phyloP scores from a whole-genome alignment of 768 basidiomycete species.

The Mycena galericulata region DNA sequence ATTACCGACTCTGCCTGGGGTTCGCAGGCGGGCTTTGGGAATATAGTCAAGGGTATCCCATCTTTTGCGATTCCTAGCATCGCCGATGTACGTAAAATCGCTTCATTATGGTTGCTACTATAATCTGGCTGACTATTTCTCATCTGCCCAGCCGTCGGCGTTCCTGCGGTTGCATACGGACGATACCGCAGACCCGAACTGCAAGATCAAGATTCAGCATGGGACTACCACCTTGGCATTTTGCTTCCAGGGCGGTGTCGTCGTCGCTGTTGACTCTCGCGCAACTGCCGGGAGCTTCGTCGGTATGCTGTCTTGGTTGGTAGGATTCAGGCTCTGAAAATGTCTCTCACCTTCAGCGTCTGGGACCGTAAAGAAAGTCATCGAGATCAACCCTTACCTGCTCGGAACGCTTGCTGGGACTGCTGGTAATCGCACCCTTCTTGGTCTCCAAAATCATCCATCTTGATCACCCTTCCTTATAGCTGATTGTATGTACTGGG shows the following conservation, averaged over 20 bases:
- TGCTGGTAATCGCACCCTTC: constrained; percentile 71
- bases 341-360: constrained; percentile 83
- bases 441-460: background rate
- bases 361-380: constrained; percentile 99
- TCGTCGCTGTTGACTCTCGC: constrained; percentile 98
- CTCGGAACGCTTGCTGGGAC: constrained; percentile 99
- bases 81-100: constrained; percentile 78
- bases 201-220: constrained; percentile 98
- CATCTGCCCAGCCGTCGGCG: constrained; percentile 76
- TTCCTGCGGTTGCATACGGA: constrained; percentile 96
- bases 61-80: constrained; percentile 79
- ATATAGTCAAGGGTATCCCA: constrained; percentile 75
- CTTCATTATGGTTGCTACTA: background rate
- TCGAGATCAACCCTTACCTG: constrained; percentile 98
- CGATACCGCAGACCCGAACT: constrained; percentile 92
- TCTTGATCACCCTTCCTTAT: constrained; percentile 1
- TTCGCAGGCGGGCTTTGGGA: constrained; percentile 84
- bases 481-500: constrained; percentile 98
- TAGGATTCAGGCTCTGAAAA: constrained; percentile 14
- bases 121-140: background rate
- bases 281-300: constrained; percentile 98
- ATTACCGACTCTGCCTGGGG: constrained; percentile 82
- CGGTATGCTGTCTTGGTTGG: constrained; percentile 62
- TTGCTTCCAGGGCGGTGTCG: constrained; percentile 95
- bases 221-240: constrained; percentile 99